Percentiles rank a stretch among this genome's conserved stretches.
phyloP scores from a whole-genome alignment of 805 yeast genomes.

The Schwanniomyces polymorphus region DNA sequence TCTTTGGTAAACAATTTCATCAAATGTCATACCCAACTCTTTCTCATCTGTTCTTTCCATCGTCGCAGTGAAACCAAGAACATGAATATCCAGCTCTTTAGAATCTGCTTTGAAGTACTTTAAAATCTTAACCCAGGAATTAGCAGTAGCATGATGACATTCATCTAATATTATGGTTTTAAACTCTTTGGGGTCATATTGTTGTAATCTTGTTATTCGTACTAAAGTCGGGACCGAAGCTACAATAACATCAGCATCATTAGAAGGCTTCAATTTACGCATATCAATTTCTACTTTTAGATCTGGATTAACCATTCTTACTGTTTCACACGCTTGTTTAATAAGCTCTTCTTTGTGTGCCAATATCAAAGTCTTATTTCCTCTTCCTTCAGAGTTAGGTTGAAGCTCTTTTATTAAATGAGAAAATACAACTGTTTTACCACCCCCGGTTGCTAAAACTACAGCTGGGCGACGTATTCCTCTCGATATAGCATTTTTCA shows the following conservation, averaged over 20 bases:
- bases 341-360: constrained; percentile 85
- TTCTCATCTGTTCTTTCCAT: constrained; percentile 72
- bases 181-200: constrained; percentile 58
- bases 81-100: constrained; percentile 45
- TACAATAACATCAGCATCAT: constrained; percentile 61
- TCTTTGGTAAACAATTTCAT: constrained; percentile 71
- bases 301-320: constrained; percentile 49
- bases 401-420: constrained; percentile 49
- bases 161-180: constrained; percentile 84
- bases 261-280: constrained; percentile 50
- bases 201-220: constrained; percentile 44
- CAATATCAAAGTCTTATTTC: constrained; percentile 53
- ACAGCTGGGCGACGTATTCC: constrained; percentile 69
- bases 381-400: constrained; percentile 25
- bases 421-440: constrained; percentile 82
- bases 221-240: constrained; percentile 74
- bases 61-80: constrained; percentile 90
- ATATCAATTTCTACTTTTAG: constrained; percentile 65
- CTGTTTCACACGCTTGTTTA: constrained; percentile 59
- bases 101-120: constrained; percentile 54
- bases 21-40: constrained; percentile 59
- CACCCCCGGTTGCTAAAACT: constrained; percentile 91
- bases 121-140: constrained; percentile 59
- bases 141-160: constrained; percentile 87
- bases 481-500: constrained; percentile 46